Conservation (phyloP, 1,139 yeast species). For the Torulaspora globosa region DNA sequence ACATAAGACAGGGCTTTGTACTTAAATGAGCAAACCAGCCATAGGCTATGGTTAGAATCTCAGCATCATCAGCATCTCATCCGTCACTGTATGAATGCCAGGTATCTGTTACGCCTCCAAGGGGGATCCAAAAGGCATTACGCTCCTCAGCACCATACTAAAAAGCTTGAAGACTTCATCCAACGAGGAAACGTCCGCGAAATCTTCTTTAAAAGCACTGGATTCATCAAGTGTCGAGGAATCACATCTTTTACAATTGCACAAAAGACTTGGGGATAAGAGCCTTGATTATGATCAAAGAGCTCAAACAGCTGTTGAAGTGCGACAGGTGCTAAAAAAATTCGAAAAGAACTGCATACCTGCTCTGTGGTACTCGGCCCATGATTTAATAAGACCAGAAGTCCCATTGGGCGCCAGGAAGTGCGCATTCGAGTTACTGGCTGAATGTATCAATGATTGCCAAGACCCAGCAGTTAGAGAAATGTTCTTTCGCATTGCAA, state of each 20-base stretch:
- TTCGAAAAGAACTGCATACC: constrained; percentile 58
- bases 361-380: constrained; percentile 71
- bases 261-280: constrained; percentile 12
- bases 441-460: constrained; percentile 46
- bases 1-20: neutral
- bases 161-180: neutral
- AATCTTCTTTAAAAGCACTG: constrained; percentile 10
- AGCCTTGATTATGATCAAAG: constrained; percentile 35
- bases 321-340: constrained; percentile 50
- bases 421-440: constrained; percentile 52
- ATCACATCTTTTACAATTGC: constrained; percentile 23
- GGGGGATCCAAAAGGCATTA: constrained; percentile 56
- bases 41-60: neutral
- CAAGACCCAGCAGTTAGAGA: constrained; percentile 6
- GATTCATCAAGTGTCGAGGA: constrained; percentile 19
- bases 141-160: constrained; percentile 29
- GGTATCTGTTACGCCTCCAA: constrained; percentile 65
- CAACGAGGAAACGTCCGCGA: neutral
- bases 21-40: neutral
- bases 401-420: constrained; percentile 47
- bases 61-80: neutral
- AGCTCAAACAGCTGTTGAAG: constrained; percentile 49
- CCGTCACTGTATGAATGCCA: constrained; percentile 37
- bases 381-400: constrained; percentile 49
- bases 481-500: constrained; percentile 8